Evolutionary conservation across 306 rosid genomes (phyloP).

Genomic region (Fragaria ananassa): DNA sequence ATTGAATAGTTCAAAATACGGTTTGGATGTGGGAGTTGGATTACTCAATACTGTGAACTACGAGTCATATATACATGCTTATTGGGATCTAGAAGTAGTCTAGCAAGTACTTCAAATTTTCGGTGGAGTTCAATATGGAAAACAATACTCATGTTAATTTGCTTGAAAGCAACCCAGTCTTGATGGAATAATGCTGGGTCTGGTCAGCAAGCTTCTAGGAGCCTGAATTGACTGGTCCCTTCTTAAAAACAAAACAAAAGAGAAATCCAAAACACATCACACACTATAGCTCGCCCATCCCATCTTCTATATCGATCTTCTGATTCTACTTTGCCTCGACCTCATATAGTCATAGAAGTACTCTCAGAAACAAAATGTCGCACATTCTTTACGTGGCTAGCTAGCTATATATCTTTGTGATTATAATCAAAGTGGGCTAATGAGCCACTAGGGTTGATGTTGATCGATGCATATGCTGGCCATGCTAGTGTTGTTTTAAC

Average conservation of each 20-base stretch:
- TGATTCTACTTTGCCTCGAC: background rate
- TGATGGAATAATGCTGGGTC: background rate
- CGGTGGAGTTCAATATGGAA: background rate
- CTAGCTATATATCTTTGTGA: background rate
- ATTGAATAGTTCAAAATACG: background rate
- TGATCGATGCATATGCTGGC: background rate
- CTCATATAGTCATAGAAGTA: background rate
- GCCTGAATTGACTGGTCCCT: constrained; percentile 8
- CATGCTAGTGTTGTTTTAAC: constrained; percentile 3
- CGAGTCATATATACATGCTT: background rate
- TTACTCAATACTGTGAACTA: background rate
- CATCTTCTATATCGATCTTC: background rate
- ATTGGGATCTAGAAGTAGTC: background rate
- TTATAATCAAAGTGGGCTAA: background rate
- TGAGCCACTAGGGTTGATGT: background rate
- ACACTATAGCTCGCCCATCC: background rate
- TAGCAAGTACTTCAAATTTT: background rate
- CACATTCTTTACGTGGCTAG: background rate
- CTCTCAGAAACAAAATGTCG: background rate
- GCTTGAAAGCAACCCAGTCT: background rate
- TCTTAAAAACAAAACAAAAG: background rate
- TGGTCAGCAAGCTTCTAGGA: constrained; percentile 11
- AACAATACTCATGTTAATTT: background rate
- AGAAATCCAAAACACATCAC: background rate
- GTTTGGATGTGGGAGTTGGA: background rate